Evolutionary conservation across 345 rosid species (phyloP).

Genomic region (Pseudoturritis turrita): DNA sequence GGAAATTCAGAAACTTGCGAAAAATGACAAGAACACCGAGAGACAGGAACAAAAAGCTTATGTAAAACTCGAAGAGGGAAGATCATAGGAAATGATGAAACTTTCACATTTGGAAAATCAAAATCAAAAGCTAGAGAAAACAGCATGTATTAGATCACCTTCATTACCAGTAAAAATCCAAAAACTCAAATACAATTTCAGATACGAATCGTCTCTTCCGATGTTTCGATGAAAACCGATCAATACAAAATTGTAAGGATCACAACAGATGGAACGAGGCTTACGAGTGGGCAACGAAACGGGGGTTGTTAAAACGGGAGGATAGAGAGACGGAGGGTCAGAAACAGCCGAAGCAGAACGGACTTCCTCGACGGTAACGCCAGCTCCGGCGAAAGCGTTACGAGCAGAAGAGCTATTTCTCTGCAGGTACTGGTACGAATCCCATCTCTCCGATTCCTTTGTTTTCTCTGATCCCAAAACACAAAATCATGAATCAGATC

Average conservation of each 20-base stretch:
- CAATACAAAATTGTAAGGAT: background rate
- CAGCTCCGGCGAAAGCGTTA: conserved; percentile 62
- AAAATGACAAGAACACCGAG: background rate
- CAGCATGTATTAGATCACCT: background rate
- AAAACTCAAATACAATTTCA: background rate
- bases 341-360: conserved; percentile 80
- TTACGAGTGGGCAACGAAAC: conserved; percentile 59
- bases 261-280: background rate
- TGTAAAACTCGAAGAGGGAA: background rate
- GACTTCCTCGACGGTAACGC: conserved; percentile 81
- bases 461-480: conserved; percentile 34
- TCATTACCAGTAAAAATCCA: background rate
- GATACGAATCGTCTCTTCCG: background rate
- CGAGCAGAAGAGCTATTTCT: conserved; percentile 62
- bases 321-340: conserved; percentile 72
- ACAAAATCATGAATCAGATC: background rate
- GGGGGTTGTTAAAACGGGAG: conserved; percentile 63
- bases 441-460: conserved; percentile 51
- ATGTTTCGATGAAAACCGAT: background rate
- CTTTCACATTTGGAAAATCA: background rate
- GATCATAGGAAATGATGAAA: background rate
- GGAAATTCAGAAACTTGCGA: conserved; percentile 6
- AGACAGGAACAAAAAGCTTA: background rate
- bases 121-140: background rate
- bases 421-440: conserved; percentile 73